A percentile compares a stretch with the other conserved stretches of the same genome.
These are phyloP conservation scores for Castanea mollissima DNA, from an alignment of 306 rosid genomes.

Conservation along the genomic window DNA sequence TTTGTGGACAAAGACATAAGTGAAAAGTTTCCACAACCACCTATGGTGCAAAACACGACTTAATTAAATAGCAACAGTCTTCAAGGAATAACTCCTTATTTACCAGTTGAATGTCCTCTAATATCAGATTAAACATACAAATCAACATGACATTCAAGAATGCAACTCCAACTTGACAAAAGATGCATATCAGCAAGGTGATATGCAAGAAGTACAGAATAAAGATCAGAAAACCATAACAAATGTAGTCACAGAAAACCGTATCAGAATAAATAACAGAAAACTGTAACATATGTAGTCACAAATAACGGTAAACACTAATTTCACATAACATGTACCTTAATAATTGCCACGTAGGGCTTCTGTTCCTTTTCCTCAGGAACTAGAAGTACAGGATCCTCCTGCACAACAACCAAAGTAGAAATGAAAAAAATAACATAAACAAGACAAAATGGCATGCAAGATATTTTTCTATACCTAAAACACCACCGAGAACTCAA, in stretches of 20 bases:
- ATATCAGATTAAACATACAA: not conserved
- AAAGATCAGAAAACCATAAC: not conserved
- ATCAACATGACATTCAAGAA: not conserved
- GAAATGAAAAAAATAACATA: not conserved
- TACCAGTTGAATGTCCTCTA: not conserved
- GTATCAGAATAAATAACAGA: not conserved
- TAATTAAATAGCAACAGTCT: not conserved
- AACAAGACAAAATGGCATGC: not conserved
- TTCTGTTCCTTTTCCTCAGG: constrained; percentile 68
- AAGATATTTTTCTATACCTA: not conserved
- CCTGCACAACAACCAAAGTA: constrained; percentile 43
- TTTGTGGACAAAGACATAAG: not conserved
- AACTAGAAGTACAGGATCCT: constrained; percentile 87
- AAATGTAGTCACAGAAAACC: not conserved
- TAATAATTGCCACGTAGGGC: constrained; percentile 91
- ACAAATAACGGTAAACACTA: not conserved
- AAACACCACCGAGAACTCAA: not conserved
- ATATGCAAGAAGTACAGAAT: not conserved
- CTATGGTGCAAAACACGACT: not conserved
- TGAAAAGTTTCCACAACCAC: not conserved
- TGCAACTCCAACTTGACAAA: not conserved
- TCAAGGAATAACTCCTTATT: not conserved
- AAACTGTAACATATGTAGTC: not conserved
- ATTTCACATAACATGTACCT: constrained; percentile 46
- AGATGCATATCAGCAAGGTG: not conserved